A percentile compares a stretch with the other conserved stretches of the same genome.
These are phyloP conservation scores for Rugosomyces carneus DNA, from an alignment of 1,284 basidiomycete genomes.

Conservation along the genomic window DNA sequence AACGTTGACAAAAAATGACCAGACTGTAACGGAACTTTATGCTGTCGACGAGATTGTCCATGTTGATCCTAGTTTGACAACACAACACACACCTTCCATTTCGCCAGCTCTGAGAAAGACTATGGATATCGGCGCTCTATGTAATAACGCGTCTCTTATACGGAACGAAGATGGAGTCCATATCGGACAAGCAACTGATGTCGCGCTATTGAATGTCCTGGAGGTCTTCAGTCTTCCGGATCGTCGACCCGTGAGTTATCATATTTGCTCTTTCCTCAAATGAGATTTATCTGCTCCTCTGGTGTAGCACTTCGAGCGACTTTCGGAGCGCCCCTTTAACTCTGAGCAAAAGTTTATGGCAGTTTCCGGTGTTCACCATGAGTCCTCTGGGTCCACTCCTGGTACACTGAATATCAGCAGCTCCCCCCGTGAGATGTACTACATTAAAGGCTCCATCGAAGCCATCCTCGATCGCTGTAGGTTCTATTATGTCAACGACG, in stretches of 20 bases:
- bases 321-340: conserved; percentile 82
- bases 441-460: conserved; percentile 92
- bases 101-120: conserved; percentile 58
- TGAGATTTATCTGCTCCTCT: conserved; percentile 7
- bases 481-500: conserved; percentile 84
- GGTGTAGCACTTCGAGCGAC: conserved; percentile 64
- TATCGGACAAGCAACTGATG: conserved; percentile 91
- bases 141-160: conserved; percentile 63
- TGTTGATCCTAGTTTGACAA: conserved; percentile 47
- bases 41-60: conserved; percentile 77
- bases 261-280: conserved; percentile 3
- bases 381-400: conserved; percentile 17
- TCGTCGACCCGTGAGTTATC: conserved; percentile 53
- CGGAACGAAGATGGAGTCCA: conserved; percentile 69
- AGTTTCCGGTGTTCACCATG: conserved; percentile 65
- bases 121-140: conserved; percentile 63
- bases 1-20: conserved; percentile 94
- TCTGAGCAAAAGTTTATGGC: conserved; percentile 94
- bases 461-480: conserved; percentile 80
- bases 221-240: conserved; percentile 66
- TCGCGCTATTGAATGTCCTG: conserved; percentile 86
- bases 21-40: conserved; percentile 88
- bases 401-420: conserved; percentile 29
- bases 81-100: conserved; percentile 26
- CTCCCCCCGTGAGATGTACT: conserved; percentile 67